Conservation (phyloP, 139 green algal genomes). For the Volvox africanus region DNA sequence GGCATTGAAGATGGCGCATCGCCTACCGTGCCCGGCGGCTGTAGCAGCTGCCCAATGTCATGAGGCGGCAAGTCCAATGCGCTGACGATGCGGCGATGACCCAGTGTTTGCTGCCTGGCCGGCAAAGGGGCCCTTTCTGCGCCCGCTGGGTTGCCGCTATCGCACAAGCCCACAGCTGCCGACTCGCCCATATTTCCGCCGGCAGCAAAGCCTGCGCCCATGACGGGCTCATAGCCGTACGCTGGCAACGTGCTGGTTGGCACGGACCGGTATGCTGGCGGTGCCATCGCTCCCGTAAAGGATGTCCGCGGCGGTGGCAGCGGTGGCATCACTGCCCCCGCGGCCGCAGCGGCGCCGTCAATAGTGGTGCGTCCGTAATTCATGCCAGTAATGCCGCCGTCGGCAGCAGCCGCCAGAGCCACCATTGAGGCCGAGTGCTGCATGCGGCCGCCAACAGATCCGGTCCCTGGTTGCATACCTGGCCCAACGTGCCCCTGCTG, state of each 20-base stretch:
- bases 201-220: background rate
- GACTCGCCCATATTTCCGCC: background rate
- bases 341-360: background rate
- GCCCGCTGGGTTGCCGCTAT: background rate
- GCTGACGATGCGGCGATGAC: constrained; percentile 21
- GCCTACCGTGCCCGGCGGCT: background rate
- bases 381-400: background rate
- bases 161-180: background rate
- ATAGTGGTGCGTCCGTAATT: background rate
- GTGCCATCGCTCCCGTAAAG: background rate
- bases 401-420: constrained; percentile 12
- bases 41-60: background rate
- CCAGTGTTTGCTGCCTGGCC: background rate
- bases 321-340: background rate
- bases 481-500: background rate
- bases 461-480: background rate
- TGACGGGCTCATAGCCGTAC: background rate
- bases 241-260: background rate
- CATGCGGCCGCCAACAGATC: background rate
- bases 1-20: background rate
- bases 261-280: constrained; percentile 3
- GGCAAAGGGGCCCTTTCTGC: background rate
- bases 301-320: background rate
- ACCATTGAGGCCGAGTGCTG: background rate
- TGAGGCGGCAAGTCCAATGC: constrained; percentile 21